Evolutionary conservation across 148 eudicot species (phyloP), one percentile per base, ranked within the genome.

Genomic region (Rhododendron kiyosumense): DNA sequence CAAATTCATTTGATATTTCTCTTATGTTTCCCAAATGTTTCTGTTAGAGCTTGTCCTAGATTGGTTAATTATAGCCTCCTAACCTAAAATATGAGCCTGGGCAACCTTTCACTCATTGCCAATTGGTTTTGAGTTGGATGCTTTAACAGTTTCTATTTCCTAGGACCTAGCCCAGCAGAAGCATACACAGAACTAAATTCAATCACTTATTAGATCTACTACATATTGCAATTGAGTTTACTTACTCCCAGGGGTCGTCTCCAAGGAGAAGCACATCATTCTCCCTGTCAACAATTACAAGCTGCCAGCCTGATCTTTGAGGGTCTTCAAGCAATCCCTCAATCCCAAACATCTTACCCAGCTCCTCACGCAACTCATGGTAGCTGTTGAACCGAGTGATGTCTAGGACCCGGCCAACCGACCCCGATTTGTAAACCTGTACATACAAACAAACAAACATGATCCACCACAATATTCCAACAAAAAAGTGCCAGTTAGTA

Each of bases 231-330:
- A 71, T 48, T 17, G 52, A 83, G 46, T 36, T 20, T 22, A 93
- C 99, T 93, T 92, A 97, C 99, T 95, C 98, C 99, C 99, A 97
- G 34, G 99, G 99, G 86, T 93, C 99, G 90, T 97, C 99, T 88
- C 99, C 99, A 93, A 97, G 99, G 95, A 97, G 98, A 97, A 97
- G 99, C 15, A 89, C 91, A 84, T 97, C 99, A 13, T 95, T 93
- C 98, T 97, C 98, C 95, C 98, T 95, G 98, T 97, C 99, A 61
- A 95, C 98, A 83, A 97, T 94, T 92, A 97, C 99, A 97, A 97
- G 99, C 99, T 97, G 99, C 99, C 99, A 97, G 99, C 99, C 99
- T 97, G 99, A 97, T 95, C 99, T 97, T 89, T 90, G 95, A 93
- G 99, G 99, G 96, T 94, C 94, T 93, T 95, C 98, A 30, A 97